Evolutionary conservation across 306 rosid species (phyloP), one percentile per base, ranked within the genome.

Genomic region (Pyrus bretschneideri): DNA sequence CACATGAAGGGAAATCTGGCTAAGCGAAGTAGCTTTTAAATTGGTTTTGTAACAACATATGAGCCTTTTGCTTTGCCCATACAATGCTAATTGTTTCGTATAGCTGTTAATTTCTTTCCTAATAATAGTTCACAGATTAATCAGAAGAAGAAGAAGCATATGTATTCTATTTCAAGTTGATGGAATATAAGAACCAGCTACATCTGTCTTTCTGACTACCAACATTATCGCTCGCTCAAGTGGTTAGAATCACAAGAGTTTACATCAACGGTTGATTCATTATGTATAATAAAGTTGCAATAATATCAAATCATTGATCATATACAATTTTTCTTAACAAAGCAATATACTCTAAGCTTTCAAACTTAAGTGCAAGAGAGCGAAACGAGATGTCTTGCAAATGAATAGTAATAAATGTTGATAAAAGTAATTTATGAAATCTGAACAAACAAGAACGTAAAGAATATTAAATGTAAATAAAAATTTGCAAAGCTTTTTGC

Each of bases 1-100:
- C 77, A 59, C 73, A 67, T 42, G 75, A 76, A 77, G 69, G 51
- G 70, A 68, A 79, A 64, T 82, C 73, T 61, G 25, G 63, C 59
- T 23, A 17, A 35, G 40, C 14, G 38, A 74, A 27, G 33, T 63
- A 51, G 73, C 66, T 62, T 76, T 42, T 57, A 11, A 35, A 76
- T 13, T 78, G 79, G 79, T 84, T 84, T 81, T 60, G 55, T 79
- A 76, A 69, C 82, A 71, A 78, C 67, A 69, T 84, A 71, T 71
- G 78, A 81, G 82, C 78, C 70, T 23, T 45, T 30, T 67, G 17
- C 25, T 64, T 72, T 72, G 9, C 40, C 67, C 52, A 27, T 29
- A 23, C 81, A 61, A 78, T 46, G 63, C 54, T 44, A 60, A 46
- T 45, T 8, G 49, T 46, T 44, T 49, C 45, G 25, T 62, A 11